Conservation (phyloP, 2,329 filamentous ascomycete species). For the Penicillium italicum region DNA sequence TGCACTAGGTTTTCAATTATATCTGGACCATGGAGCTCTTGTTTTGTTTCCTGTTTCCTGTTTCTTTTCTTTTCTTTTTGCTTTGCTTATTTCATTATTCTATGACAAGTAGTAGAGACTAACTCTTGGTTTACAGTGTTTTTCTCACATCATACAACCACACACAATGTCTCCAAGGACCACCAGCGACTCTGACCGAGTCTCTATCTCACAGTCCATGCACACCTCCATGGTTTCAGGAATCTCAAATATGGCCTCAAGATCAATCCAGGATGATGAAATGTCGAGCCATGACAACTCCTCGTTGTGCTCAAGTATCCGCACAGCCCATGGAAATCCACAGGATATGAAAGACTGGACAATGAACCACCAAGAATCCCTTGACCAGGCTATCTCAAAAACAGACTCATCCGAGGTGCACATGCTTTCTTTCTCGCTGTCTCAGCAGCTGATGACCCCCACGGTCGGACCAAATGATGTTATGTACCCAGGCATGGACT, state of each 20-base stretch:
- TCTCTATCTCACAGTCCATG: constrained; percentile 38
- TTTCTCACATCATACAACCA: constrained; percentile 23
- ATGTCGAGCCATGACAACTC: constrained; percentile 42
- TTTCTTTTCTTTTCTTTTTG: constrained; percentile 10
- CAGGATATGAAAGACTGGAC: constrained; percentile 40
- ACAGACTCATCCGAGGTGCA: constrained; percentile 41
- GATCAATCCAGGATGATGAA: constrained; percentile 43
- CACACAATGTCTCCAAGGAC: constrained; percentile 39
- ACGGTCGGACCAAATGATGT: constrained; percentile 39
- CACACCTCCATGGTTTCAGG: constrained; percentile 36
- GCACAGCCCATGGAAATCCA: constrained; percentile 33
- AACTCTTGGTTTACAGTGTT: constrained; percentile 33
- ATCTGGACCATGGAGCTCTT: constrained; percentile 19
- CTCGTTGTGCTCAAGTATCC: constrained; percentile 41
- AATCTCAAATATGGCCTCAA: constrained; percentile 39
- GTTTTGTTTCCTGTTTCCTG: constrained; percentile 6
- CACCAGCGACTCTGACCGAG: constrained; percentile 37
- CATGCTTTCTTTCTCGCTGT: constrained; percentile 43
- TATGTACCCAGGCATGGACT: constrained; percentile 41
- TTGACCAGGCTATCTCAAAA: constrained; percentile 39
- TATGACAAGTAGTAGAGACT: constrained; percentile 29
- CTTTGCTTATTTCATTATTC: constrained; percentile 10
- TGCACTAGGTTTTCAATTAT: constrained; percentile 3
- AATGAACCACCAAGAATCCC: constrained; percentile 38
- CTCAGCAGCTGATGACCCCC: constrained; percentile 40